These are phyloP conservation scores for Camillea tinctor DNA, from an alignment of 2,329 filamentous ascomycete species.

Conservation along the genomic window DNA sequence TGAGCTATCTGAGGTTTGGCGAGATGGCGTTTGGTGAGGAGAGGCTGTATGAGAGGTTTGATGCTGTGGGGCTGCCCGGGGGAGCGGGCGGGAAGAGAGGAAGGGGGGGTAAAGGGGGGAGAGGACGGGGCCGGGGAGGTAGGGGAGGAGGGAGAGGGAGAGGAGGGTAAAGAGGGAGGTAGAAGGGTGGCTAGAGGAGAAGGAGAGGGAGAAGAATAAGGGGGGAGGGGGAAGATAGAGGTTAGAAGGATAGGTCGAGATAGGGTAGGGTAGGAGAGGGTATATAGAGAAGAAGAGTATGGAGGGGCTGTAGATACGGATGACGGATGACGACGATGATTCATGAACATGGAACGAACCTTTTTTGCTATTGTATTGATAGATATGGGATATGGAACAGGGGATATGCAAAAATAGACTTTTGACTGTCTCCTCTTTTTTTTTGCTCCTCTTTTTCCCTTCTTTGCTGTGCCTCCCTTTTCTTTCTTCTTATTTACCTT, in stretches of 20 bases:
- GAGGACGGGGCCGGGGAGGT: constrained; percentile 15
- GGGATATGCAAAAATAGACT: no score
- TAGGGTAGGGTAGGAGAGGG: background rate
- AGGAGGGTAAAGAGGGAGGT: constrained; percentile 14
- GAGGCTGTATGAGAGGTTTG: constrained; percentile 63
- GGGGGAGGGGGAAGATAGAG: constrained; percentile 1
- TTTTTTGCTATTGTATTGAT: background rate
- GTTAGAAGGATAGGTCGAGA: background rate
- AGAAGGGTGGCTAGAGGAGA: constrained; percentile 4
- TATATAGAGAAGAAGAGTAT: background rate
- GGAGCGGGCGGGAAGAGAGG: constrained; percentile 25
- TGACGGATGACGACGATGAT: background rate
- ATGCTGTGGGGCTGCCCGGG: constrained; percentile 31
- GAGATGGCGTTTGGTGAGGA: constrained; percentile 81
- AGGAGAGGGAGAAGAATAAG: constrained; percentile 15
- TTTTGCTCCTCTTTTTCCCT: no score
- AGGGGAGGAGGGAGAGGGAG: constrained; percentile 20
- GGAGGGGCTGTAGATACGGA: background rate
- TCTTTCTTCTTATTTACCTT: no score
- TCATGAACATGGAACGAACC: background rate
- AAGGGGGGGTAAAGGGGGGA: constrained; percentile 17
- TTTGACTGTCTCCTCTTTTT: no score
- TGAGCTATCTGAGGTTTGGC: constrained; percentile 80
- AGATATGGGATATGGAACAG: no score
- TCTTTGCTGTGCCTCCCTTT: no score